Conservation (phyloP, 768 basidiomycete genomes). For the Tylopilus intermedius region DNA sequence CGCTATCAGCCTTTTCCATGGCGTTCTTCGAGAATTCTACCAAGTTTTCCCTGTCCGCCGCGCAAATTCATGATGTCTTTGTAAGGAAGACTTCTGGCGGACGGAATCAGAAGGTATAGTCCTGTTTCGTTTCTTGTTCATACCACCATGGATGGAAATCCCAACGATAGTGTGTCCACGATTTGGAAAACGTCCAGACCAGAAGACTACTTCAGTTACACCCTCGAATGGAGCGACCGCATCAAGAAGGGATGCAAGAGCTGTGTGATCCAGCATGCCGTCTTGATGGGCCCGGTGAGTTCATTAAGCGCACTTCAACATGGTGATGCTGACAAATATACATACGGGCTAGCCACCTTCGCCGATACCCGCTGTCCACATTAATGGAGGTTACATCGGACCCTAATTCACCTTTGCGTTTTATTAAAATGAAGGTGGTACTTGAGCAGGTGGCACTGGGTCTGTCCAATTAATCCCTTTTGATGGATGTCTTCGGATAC, state of each 20-base stretch:
- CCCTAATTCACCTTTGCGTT: conserved; percentile 19
- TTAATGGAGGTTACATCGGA: conserved; percentile 17
- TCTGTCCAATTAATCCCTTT: conserved; percentile 6
- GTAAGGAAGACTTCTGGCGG: conserved; percentile 6
- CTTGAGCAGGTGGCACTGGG: conserved; percentile 12
- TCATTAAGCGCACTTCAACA: conserved; percentile 4
- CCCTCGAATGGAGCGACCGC: conserved; percentile 3
- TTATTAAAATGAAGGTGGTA: conserved; percentile 18
- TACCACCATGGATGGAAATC: conserved; percentile 1
- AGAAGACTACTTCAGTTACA: conserved; percentile 8
- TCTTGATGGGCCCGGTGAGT: conserved; percentile 14
- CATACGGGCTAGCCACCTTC: conserved; percentile 12
- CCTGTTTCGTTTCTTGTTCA: not conserved
- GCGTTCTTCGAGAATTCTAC: conserved; percentile 11
- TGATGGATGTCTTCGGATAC: not conserved
- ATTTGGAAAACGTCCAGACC: conserved; percentile 6
- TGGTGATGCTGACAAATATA: conserved; percentile 21
- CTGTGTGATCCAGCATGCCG: conserved; percentile 14
- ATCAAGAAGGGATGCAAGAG: conserved; percentile 10
- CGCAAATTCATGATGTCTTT: conserved; percentile 4
- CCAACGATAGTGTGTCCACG: not conserved
- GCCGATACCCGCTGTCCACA: conserved; percentile 14
- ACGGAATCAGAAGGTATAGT: conserved; percentile 15
- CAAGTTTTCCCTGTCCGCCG: conserved; percentile 1
- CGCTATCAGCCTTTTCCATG: conserved; percentile 4